phyloP scores from a whole-genome alignment of 257 asterid genomes.

The Solanum ossicruentum region DNA sequence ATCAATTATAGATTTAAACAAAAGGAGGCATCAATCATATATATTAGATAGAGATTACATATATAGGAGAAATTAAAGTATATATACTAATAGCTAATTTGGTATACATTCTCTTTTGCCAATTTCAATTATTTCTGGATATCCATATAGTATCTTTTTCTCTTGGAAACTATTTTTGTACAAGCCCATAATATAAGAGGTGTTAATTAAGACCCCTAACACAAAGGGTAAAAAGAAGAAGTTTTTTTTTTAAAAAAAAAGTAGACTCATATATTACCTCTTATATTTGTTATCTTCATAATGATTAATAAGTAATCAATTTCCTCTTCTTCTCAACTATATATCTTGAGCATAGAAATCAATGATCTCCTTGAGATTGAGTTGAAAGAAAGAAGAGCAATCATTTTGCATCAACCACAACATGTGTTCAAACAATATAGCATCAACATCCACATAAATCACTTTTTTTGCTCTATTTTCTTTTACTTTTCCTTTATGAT shows the following conservation, averaged over 20 bases:
- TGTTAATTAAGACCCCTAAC: neutral
- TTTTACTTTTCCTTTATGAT: neutral
- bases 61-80: neutral
- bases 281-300: neutral
- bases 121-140: neutral
- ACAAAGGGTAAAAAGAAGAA: neutral
- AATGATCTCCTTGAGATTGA: slow-evolving; percentile 26
- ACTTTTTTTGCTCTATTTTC: slow-evolving; percentile 7
- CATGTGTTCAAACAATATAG: slow-evolving; percentile 35
- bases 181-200: neutral
- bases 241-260: neutral
- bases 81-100: neutral
- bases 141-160: neutral
- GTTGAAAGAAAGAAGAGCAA: slow-evolving; percentile 28
- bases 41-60: neutral
- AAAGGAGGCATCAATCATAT: no score
- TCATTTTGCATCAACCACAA: slow-evolving; percentile 36
- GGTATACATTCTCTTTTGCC: neutral
- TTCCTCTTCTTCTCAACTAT: neutral
- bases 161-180: neutral
- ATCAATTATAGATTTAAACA: no score
- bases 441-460: slow-evolving; percentile 29
- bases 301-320: neutral
- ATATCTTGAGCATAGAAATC: slow-evolving; percentile 31
- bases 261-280: neutral